Evolutionary conservation across 2,329 filamentous ascomycete genomes (phyloP).

Genomic region (Talaromyces sp.): DNA sequence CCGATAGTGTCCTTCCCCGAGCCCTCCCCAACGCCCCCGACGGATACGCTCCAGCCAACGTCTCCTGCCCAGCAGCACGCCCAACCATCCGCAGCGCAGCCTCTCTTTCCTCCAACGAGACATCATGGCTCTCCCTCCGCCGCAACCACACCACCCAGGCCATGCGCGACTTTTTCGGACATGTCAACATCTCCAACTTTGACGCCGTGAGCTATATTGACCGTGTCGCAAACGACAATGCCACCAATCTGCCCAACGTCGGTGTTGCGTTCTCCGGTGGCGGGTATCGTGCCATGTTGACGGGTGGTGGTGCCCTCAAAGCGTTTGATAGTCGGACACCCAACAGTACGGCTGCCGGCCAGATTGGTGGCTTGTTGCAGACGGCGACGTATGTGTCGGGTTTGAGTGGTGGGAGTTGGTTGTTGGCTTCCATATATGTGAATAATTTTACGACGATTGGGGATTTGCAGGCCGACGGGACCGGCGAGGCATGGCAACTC

Average conservation of each 20-base stretch:
- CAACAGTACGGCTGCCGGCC: slow-evolving; percentile 60
- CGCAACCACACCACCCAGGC: slow-evolving; percentile 70
- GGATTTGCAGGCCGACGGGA: slow-evolving; percentile 49
- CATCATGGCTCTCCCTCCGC: slow-evolving; percentile 69
- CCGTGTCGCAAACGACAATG: slow-evolving; percentile 53
- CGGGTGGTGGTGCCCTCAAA: slow-evolving; percentile 73
- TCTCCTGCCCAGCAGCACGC: slow-evolving; percentile 67
- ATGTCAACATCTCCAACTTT: slow-evolving; percentile 70
- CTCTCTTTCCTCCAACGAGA: slow-evolving; percentile 66
- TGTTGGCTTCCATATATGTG: slow-evolving; percentile 74
- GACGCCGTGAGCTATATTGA: slow-evolving; percentile 71
- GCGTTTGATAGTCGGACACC: slow-evolving; percentile 74
- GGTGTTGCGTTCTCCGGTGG: slow-evolving; percentile 78
- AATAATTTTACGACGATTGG: slow-evolving; percentile 74
- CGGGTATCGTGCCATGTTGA: slow-evolving; percentile 83
- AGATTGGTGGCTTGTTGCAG: slow-evolving; percentile 79
- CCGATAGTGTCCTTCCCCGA: slow-evolving; percentile 28
- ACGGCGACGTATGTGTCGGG: slow-evolving; percentile 77
- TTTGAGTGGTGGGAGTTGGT: slow-evolving; percentile 79
- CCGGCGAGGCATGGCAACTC: slow-evolving; percentile 59
- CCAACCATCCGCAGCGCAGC: slow-evolving; percentile 67
- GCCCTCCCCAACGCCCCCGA: slow-evolving; percentile 59
- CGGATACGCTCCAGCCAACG: slow-evolving; percentile 68
- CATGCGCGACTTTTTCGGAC: slow-evolving; percentile 70
- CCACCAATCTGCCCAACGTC: slow-evolving; percentile 61